These are phyloP conservation scores for Tylopilus sp. DNA, from an alignment of 768 basidiomycete species.

Conservation along the genomic window DNA sequence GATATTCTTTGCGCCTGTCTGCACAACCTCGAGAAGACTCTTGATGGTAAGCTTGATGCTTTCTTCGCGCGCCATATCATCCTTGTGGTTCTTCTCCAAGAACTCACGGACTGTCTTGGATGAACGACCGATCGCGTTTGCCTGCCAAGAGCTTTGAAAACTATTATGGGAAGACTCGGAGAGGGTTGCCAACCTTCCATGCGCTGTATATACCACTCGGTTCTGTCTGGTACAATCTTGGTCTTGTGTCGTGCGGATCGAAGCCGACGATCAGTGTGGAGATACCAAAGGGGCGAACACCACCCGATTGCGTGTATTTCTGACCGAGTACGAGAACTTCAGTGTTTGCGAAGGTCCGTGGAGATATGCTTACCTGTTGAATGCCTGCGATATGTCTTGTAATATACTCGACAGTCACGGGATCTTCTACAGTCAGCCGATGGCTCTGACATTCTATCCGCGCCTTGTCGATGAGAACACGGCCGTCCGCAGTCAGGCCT, in stretches of 20 bases:
- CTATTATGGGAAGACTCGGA: not conserved
- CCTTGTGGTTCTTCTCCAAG: conserved; percentile 95
- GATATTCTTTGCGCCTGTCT: conserved; percentile 99
- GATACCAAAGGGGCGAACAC: conserved; percentile 97
- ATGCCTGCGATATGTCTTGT: conserved; percentile 98
- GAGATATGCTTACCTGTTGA: conserved; percentile 69
- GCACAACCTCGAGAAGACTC: conserved; percentile 94
- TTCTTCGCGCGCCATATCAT: conserved; percentile 84
- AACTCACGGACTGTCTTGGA: conserved; percentile 99
- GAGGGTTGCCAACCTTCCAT: conserved; percentile 73
- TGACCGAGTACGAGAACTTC: conserved; percentile 28
- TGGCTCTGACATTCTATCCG: conserved; percentile 97
- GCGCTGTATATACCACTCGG: conserved; percentile 97
- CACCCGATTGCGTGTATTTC: conserved; percentile 98
- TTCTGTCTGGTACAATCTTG: conserved; percentile 94
- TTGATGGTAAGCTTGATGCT: conserved; percentile 95
- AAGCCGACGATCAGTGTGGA: conserved; percentile 97
- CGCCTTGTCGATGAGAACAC: conserved; percentile 97
- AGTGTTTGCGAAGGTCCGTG: not conserved
- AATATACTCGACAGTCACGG: conserved; percentile 97
- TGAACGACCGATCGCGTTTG: conserved; percentile 96
- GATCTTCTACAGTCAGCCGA: conserved; percentile 95
- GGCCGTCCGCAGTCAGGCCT: conserved; percentile 97
- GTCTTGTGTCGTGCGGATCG: conserved; percentile 85
- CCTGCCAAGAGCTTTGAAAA: conserved; percentile 43